A percentile compares a stretch with the other conserved stretches of the same genome.
These are phyloP conservation scores for Babesia ovis DNA, from an alignment of 169 alveolate genomes.

Conservation along the genomic window DNA sequence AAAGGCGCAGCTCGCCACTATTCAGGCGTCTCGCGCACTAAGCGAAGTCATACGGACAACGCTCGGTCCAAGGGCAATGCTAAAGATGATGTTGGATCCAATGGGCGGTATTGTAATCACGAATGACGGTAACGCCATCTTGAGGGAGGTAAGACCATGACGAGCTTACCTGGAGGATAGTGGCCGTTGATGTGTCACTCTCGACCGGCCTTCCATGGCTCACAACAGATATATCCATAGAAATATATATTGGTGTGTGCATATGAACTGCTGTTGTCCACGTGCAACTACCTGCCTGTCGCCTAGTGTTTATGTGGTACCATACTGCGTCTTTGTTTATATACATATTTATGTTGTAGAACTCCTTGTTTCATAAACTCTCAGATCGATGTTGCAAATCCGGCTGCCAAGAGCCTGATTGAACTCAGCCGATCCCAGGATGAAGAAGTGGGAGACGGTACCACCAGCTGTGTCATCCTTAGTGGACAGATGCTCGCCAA, in stretches of 20 bases:
- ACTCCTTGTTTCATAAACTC: not conserved
- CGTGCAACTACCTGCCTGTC: too few relatives aligned
- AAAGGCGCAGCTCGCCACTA: constrained; percentile 83
- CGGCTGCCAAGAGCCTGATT: constrained; percentile 98
- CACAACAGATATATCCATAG: not conserved
- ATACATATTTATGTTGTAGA: too few relatives aligned
- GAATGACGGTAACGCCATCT: constrained; percentile 97
- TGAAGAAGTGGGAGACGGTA: constrained; percentile 99
- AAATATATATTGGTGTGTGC: not conserved
- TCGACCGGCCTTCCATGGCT: not conserved
- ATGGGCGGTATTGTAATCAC: constrained; percentile 99
- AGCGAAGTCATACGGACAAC: constrained; percentile 97
- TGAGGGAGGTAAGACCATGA: constrained; percentile 86
- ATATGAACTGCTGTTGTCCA: too few relatives aligned
- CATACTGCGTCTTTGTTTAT: too few relatives aligned
- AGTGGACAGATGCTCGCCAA: constrained; percentile 96
- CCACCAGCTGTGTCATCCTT: constrained; percentile 95
- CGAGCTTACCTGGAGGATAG: not conserved
- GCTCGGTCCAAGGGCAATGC: constrained; percentile 98
- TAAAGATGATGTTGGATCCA: constrained; percentile 98
- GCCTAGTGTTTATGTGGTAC: too few relatives aligned
- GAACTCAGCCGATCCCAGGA: constrained; percentile 96
- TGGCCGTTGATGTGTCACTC: not conserved
- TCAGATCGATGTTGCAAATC: constrained; percentile 96
- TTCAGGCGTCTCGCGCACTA: constrained; percentile 95